Percentiles rank a stretch among this genome's conserved stretches.
Evolutionary conservation across 2,329 filamentous ascomycete genomes (phyloP).

Genomic region (Claviceps cyperi): DNA sequence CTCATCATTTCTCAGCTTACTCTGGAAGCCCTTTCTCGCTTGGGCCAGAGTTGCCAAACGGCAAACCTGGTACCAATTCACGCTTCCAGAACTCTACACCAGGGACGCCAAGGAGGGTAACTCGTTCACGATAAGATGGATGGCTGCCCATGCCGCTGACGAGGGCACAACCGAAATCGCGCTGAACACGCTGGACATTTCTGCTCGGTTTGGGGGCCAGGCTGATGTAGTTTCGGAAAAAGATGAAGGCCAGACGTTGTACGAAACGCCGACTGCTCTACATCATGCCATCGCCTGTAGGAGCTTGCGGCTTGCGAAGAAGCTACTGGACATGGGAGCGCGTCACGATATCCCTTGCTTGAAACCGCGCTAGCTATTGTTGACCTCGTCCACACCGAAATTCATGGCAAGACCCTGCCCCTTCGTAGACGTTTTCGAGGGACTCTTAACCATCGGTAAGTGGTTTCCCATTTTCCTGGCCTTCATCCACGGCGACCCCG

Average conservation of each 20-base stretch:
- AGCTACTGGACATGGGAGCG: neutral
- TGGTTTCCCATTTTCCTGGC: slow-evolving; percentile 3
- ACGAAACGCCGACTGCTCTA: neutral
- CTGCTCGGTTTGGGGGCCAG: neutral
- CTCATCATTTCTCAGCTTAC: neutral
- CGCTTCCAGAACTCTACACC: neutral
- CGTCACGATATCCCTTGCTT: neutral
- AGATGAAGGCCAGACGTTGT: no score
- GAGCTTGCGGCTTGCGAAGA: neutral
- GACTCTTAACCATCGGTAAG: no score
- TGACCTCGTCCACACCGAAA: no score
- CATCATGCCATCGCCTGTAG: neutral
- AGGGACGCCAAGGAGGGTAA: neutral
- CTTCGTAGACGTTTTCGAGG: neutral
- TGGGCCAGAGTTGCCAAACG: neutral
- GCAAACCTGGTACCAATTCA: neutral
- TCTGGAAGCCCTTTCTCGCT: neutral
- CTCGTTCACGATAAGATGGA: slow-evolving; percentile 2
- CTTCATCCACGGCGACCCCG: neutral
- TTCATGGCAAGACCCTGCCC: neutral
- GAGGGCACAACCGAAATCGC: neutral
- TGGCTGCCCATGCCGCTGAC: neutral
- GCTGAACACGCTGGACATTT: neutral
- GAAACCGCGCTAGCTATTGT: neutral
- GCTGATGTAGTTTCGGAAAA: neutral